phyloP scores from a whole-genome alignment of 1,284 basidiomycete genomes.

The Rhodotorula sp. region DNA sequence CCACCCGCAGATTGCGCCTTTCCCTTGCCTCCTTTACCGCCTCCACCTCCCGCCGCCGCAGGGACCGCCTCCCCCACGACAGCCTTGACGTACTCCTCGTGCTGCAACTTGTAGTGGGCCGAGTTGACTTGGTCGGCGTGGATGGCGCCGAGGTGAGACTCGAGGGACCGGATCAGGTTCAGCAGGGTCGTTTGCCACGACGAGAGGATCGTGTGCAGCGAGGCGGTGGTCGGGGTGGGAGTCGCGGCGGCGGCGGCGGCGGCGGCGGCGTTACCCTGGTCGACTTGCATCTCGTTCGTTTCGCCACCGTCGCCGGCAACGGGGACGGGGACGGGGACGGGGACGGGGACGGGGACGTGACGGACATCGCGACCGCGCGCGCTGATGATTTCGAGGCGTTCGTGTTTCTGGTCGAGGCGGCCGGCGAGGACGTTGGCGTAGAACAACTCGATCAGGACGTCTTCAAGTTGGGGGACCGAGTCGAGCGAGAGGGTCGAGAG shows the following conservation, averaged over 20 bases:
- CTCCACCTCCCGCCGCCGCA: not conserved
- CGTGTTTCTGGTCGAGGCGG: conserved; percentile 85
- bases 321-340: too few species aligned
- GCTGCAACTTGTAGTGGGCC: conserved; percentile 49
- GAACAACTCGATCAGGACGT: conserved; percentile 91
- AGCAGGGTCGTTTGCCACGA: not conserved
- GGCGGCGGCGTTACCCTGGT: not conserved
- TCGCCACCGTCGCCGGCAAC: not conserved
- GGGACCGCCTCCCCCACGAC: conserved; percentile 19
- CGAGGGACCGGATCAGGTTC: conserved; percentile 30
- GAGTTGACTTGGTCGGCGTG: conserved; percentile 12
- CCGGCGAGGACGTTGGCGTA: conserved; percentile 84
- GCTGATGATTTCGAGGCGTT: conserved; percentile 83
- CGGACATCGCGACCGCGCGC: conserved; percentile 81
- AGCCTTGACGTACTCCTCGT: conserved; percentile 62
- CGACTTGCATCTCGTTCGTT: conserved; percentile 25
- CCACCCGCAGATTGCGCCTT: not conserved
- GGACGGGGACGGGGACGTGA: not conserved
- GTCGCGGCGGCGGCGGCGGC: not conserved
- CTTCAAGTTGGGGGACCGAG: conserved; percentile 81
- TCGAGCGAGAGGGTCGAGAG: conserved; percentile 67
- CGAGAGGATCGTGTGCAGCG: conserved; percentile 9
- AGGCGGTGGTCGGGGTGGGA: conserved; percentile 8
- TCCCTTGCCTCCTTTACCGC: conserved; percentile 1
- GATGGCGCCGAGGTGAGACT: conserved; percentile 21